Base-by-base conservation (phyloP, 345 rosid genomes). In the Pistacia atlantica region DNA sequence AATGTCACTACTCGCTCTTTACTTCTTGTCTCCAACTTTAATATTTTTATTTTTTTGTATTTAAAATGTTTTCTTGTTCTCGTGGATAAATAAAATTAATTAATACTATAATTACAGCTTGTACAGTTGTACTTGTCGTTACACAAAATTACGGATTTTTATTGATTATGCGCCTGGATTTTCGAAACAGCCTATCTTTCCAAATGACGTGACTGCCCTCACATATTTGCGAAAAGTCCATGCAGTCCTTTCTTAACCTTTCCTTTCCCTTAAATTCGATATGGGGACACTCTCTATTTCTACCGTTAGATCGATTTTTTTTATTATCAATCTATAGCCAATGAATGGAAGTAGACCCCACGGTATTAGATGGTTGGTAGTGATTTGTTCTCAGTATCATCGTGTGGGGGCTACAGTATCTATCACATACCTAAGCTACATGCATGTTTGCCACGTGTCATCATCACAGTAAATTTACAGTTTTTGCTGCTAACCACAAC, bases 121-220 rank as follows among this genome's bases (percentile, higher is more conserved):
- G 77, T 22, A 22, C 25, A 22, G 25, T 22, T 22, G 25, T 20
- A 65, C 31, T 54, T 54, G 77, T 54, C 54, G 77, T 75, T 54
- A 65, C 71, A 38, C 2, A 22, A 75, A 55, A 55, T 55, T 54
- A 38, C 71, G 77, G 77, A n/a, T 20, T 37, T 55, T 64, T 75
- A 65, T 74, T 38, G 71, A 52, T 51, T 3, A 35, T 65, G 70
- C 69, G 52, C 77, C 77, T 52, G 63, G 33, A 74, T 75, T 75
- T 65, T 33, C 55, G 77, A 75, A 75, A 75, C 77, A 38, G 71
- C 52, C 35, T 63, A 28, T 52, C 38, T 37, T 55, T 1, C 0
- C 1, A 14, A 64, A 65, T 75, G 77, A 55, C 77, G 6, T 22
- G 8, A 37, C 2, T 65, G 14, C 71, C 77, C 77, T 52, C 28